Evolutionary conservation across 2,329 filamentous ascomycete species (phyloP), one percentile per base, ranked within the genome.

Genomic region (Nigrospora oryzae): DNA sequence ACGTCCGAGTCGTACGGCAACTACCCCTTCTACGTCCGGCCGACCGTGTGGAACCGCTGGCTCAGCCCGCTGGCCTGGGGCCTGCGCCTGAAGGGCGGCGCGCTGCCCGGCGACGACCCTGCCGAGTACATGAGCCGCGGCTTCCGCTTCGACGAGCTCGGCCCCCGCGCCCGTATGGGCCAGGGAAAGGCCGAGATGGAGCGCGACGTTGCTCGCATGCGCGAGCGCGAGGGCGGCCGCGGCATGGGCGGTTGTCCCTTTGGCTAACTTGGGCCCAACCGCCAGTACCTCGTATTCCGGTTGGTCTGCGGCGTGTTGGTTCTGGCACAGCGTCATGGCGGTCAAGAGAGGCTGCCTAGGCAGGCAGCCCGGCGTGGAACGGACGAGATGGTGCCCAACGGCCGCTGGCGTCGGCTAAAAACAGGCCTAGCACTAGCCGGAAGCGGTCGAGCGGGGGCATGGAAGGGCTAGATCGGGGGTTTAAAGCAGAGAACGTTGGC

Each of bases 1-100:
- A 59, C 51, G 30, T 64, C 54, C 59, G 53, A 65, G 0, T 52
- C 67, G 34, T 86, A 79, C 62, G 70, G 81, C 23, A 75, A 77
- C 11, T 74, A 79, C 39, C 84, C 84, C 3, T 86, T 77, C 63
- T 87, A 86, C 60, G 68, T 77, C 19, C 70, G 74, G 48, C 70
- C 71, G 28, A 83, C 75, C 0, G 60, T 76, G 36, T 78, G 72
- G 77, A 78, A 73, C 54, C 75, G 77, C 47, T 88, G 76, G 79
- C 23, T 28, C 23, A 78, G 77, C 2, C 81, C 73, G 0, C 59
- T 61, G 47, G 80, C 72, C 0, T 72, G 72, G 69, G 46, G 77
- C 4, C 58, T 65, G 16, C 59, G 71, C 56, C 40, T 65, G 8
- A 51, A 59, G 38, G 74, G 73, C 10, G 71, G 67, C 1, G 63